phyloP scores from a whole-genome alignment of 2,329 filamentous ascomycete species.

The Plenodomus lindquistii region DNA sequence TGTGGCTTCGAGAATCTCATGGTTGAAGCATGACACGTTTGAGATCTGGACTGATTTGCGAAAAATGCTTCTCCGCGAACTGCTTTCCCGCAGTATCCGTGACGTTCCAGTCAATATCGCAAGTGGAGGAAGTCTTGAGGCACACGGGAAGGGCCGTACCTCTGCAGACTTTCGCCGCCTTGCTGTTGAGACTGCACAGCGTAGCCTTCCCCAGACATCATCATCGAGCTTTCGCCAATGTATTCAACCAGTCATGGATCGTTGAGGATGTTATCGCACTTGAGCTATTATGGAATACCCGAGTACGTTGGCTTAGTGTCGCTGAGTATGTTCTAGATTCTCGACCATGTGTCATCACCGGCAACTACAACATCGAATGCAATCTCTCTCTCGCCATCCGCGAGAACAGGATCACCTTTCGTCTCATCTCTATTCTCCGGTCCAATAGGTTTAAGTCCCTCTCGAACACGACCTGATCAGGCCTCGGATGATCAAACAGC shows the following conservation, averaged over 20 bases:
- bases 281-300: conserved; percentile 52
- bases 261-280: conserved; percentile 50
- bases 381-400: conserved; percentile 18
- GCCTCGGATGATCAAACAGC: conserved; percentile 50
- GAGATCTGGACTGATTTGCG: conserved; percentile 41
- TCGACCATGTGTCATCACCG: conserved; percentile 55
- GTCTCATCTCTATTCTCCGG: neutral
- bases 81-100: conserved; percentile 38
- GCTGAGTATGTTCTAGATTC: conserved; percentile 30
- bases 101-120: conserved; percentile 51
- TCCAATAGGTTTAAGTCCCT: conserved; percentile 41
- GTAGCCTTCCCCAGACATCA: conserved; percentile 44
- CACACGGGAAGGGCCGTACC: conserved; percentile 44
- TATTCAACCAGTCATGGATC: conserved; percentile 49
- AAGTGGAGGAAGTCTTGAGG: conserved; percentile 49
- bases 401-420: neutral
- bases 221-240: conserved; percentile 48
- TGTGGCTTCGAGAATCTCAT: conserved; percentile 16
- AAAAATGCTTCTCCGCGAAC: conserved; percentile 27
- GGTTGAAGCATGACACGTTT: conserved; percentile 25
- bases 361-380: conserved; percentile 54
- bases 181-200: conserved; percentile 50
- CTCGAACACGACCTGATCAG: conserved; percentile 39
- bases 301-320: conserved; percentile 51
- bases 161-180: conserved; percentile 55